Conservation (phyloP, 345 rosid genomes). For the Alliaria petiolata region DNA sequence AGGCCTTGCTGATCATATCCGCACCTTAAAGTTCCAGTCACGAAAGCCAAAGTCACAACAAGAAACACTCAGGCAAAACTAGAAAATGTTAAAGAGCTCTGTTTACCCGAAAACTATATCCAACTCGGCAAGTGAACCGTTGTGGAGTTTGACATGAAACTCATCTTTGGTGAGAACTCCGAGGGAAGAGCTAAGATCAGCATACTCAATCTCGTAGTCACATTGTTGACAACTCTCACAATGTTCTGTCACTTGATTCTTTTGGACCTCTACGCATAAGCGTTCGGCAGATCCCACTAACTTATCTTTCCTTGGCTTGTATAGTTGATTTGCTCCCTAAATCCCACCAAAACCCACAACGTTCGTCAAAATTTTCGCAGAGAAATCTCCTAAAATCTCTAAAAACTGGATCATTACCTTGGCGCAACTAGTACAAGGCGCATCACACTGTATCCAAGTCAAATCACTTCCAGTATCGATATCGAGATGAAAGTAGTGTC, state of each 20-base stretch:
- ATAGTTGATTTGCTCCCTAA: conserved; percentile 86
- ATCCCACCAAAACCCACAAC: conserved; percentile 25
- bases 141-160: conserved; percentile 55
- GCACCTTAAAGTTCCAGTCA: conserved; percentile 49
- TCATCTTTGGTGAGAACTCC: conserved; percentile 88
- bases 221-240: conserved; percentile 63
- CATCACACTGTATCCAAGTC: conserved; percentile 97
- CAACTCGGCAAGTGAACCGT: conserved; percentile 58
- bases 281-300: conserved; percentile 52
- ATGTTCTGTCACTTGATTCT: conserved; percentile 39
- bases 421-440: conserved; percentile 90
- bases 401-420: conserved; percentile 46
- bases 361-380: not conserved
- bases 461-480: conserved; percentile 94
- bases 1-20: conserved; percentile 95
- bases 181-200: conserved; percentile 86
- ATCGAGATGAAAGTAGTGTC: conserved; percentile 62
- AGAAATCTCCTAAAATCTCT: not conserved
- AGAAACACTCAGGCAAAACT: conserved; percentile 1
- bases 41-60: conserved; percentile 11
- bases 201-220: conserved; percentile 93
- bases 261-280: conserved; percentile 66
- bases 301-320: conserved; percentile 60
- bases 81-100: not conserved
- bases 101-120: conserved; percentile 75